These are phyloP conservation scores for Polytrichum commune DNA, from an alignment of 225 moss, liverwort and hornwort species.

Conservation along the genomic window DNA sequence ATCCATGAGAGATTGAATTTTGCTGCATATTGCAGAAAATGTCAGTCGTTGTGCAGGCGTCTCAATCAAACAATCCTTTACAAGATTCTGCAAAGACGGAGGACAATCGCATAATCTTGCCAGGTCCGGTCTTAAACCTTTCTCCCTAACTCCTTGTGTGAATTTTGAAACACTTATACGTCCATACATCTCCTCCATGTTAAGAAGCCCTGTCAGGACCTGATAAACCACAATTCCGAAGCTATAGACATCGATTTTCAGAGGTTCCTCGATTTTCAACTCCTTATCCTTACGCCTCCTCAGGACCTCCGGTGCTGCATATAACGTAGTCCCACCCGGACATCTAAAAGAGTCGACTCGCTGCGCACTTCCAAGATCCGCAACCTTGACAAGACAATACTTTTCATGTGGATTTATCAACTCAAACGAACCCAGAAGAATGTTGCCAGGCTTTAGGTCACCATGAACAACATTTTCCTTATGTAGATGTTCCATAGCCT, in stretches of 20 bases:
- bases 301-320: slow-evolving; percentile 1
- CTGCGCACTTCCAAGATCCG: slow-evolving; percentile 17
- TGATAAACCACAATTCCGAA: slow-evolving; percentile 18
- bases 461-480: slow-evolving; percentile 10
- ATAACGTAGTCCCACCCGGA: fast-evolving
- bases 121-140: neutral
- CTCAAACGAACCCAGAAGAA: neutral
- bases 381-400: slow-evolving; percentile 23
- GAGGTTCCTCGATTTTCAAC: neutral
- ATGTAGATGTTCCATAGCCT: slow-evolving; percentile 19
- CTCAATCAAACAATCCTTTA: neutral
- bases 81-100: neutral
- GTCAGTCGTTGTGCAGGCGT: neutral
- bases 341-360: neutral
- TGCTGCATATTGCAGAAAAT: slow-evolving; percentile 2
- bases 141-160: neutral
- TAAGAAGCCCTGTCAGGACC: slow-evolving; percentile 4
- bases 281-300: neutral
- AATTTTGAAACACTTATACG: neutral
- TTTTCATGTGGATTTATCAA: neutral
- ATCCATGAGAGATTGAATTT: neutral
- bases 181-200: neutral
- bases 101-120: neutral
- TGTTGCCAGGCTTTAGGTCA: slow-evolving; percentile 23
- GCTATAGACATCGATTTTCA: slow-evolving; percentile 19